Evolutionary conservation across 306 rosid species (phyloP).

Genomic region (Sophora flavescens): DNA sequence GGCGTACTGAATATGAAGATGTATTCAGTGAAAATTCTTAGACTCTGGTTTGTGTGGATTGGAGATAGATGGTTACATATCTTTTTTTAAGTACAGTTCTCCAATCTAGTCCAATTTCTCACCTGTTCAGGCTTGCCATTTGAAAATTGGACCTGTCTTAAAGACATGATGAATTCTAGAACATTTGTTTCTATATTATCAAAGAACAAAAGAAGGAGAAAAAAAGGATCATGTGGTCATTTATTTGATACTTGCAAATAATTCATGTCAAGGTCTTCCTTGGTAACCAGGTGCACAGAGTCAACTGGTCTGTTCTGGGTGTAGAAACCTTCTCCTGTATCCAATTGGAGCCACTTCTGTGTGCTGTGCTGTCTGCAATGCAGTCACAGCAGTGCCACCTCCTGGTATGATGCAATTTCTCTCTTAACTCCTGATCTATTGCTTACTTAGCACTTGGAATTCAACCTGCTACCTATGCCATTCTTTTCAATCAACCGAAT

Average conservation of each 20-base stretch:
- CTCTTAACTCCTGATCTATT: not conserved
- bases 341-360: slow-evolving; percentile 89
- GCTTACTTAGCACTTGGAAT: too few species aligned
- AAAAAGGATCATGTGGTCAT: not conserved
- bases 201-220: not conserved
- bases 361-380: slow-evolving; percentile 96
- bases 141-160: too few species aligned
- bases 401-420: slow-evolving; percentile 63
- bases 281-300: slow-evolving; percentile 70
- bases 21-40: slow-evolving; percentile 6
- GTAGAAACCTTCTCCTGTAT: slow-evolving; percentile 79
- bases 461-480: not conserved
- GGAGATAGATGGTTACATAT: slow-evolving; percentile 11
- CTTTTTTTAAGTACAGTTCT: not conserved
- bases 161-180: slow-evolving; percentile 32
- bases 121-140: not conserved
- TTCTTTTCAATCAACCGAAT: slow-evolving; percentile 6
- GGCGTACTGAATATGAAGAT: not conserved
- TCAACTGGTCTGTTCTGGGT: slow-evolving; percentile 94
- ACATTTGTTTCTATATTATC: not conserved
- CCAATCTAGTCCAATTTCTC: slow-evolving; percentile 27
- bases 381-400: slow-evolving; percentile 87
- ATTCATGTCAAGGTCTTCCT: slow-evolving; percentile 28
- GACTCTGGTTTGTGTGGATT: slow-evolving; percentile 2
- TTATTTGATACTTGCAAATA: slow-evolving; percentile 8